Evolutionary conservation across 345 rosid genomes (phyloP), one percentile per base, ranked within the genome.

Genomic region (Eucalyptus sideroxylon): DNA sequence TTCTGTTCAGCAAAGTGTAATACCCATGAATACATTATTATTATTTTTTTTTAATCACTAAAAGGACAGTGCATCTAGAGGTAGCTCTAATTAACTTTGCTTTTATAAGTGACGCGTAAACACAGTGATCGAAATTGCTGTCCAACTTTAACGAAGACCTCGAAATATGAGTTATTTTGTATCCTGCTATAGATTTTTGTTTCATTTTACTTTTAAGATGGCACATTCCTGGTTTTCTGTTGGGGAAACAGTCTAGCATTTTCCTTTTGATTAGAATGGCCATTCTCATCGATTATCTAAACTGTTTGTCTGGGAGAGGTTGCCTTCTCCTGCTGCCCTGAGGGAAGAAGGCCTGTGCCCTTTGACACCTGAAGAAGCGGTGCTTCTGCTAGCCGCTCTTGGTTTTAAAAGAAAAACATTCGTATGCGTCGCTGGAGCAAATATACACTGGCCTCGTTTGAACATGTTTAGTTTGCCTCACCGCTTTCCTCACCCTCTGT

Each of bases 321-420:
- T 96, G 56, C 99, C 99, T 6, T 95, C 96, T 86, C 95, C 98
- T 2, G 42, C 42, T 40, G 42, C 42, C 42, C 42, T 40, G 42
- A 40, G 42, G 42, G 42, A 40, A 40, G 42, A 5, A 40, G 6
- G 42, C 42, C 6, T 40, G 42, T 40, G 42, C 42, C 42, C 42
- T 40, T 40, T 40, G 42, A 40, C 42, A 40, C 42, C 42, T 40
- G 99, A 98, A 94, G 99, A 97, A 94, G 95, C 99, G 3, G 94
- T 95, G 87, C 99, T 97, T 56, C 94, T 96, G 98, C 98, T 98
- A 87, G 97, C 96, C 14, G 99, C 98, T 90, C 98, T 98, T 26
- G 98, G 99, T 87, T 98, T 98, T 92, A 94, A 90, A 88, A 93
- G 99, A 40, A 11, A 59, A 59, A 12, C 12, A 45, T 45, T 0